Evolutionary conservation across 2,329 filamentous ascomycete species (phyloP), one percentile per base, ranked within the genome.

Genomic region (Plectosphaerella cucumerina): DNA sequence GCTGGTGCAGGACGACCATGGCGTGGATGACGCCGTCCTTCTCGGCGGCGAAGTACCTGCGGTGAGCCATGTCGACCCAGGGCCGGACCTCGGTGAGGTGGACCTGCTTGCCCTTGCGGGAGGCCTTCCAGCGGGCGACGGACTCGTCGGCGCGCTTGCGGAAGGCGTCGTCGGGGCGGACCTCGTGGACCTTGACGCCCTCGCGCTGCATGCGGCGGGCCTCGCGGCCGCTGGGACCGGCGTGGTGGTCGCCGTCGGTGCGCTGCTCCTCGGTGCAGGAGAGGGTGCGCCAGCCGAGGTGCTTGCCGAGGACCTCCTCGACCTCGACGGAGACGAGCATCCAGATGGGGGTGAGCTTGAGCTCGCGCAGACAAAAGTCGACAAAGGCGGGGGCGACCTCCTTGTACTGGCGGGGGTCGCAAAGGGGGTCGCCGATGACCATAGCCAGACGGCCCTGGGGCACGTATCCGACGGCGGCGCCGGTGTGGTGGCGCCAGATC

Each of bases 251-350:
- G 3, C 89, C 86, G 58, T 95, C 86, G 6, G 96, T 83, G 48
- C 91, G 89, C 72, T 96, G 90, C 71, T 97, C 92, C 31, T 90
- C 89, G 9, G 89, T 89, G 61, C 91, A 93, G 35, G 89, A 93
- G 56, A 97, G 80, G 6, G 89, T 94, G 51, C 91, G 86, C 91
- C 91, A 97, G 61, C 89, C 86, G 56, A 94, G 81, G 59, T 87
- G 87, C 50, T 83, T 80, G 18, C 88, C 90, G 3, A 97, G 81
- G 12, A 94, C 84, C 58, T 89, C 85, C 65, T 96, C 89, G 3
- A 89, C 80, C 1, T 86, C 78, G n/a, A 77, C 73, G 9, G 89
- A 90, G n/a, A 90, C 88, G 11, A 97, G 82, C 62, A 97, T 81
- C 92, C 92, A 97, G 37, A 97, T 78, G 0, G 91, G 90, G 53